A percentile compares a stretch with the other conserved stretches of the same genome.
Conservation (phyloP, 805 yeast genomes). For the Wickerhamiella parazyma region DNA sequence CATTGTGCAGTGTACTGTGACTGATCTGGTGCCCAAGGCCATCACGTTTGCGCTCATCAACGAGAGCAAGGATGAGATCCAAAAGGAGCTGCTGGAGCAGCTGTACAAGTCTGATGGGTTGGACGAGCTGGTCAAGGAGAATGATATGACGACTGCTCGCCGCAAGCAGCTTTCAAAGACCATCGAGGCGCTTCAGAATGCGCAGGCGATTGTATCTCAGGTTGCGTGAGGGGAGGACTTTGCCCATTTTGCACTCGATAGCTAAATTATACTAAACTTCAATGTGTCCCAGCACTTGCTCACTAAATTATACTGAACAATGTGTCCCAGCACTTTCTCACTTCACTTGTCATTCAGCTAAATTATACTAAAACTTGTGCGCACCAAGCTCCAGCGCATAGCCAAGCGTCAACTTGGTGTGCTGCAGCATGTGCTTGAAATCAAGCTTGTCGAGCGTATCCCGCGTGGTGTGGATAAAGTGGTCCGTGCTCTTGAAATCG, state of each 20-base stretch:
- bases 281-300: no score
- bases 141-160: constrained; percentile 81
- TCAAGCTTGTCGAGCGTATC: constrained; percentile 76
- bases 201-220: constrained; percentile 62
- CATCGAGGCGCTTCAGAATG: constrained; percentile 84
- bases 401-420: constrained; percentile 62
- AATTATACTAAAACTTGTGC: neutral
- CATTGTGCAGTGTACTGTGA: constrained; percentile 85
- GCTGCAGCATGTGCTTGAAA: constrained; percentile 67
- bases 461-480: constrained; percentile 58
- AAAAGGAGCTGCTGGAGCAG: constrained; percentile 78
- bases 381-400: constrained; percentile 54
- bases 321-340: no score
- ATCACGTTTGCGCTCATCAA: constrained; percentile 82
- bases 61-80: constrained; percentile 71
- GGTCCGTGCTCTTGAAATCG: constrained; percentile 47
- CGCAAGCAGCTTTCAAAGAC: constrained; percentile 88
- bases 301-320: no score
- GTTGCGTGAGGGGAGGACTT: neutral
- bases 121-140: constrained; percentile 74
- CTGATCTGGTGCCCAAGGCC: constrained; percentile 90
- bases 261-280: no score
- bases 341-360: no score
- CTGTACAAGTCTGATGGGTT: constrained; percentile 62
- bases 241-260: no score